These are phyloP conservation scores for Geotrichum citri-aurantii DNA, from an alignment of 1,139 yeast genomes.

Conservation along the genomic window DNA sequence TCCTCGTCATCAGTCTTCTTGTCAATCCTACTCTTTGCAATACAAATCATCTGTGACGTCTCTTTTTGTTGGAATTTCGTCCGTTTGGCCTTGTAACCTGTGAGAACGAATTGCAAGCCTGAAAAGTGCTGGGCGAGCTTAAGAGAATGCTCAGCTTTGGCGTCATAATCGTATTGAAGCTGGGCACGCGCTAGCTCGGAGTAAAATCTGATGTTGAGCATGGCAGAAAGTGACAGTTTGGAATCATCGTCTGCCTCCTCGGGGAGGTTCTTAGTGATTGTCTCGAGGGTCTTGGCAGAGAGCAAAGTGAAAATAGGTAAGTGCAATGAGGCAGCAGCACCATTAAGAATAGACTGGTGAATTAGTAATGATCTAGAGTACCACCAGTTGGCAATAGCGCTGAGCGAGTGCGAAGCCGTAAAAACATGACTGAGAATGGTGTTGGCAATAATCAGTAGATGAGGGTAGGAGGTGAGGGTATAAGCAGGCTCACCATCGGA, in stretches of 20 bases:
- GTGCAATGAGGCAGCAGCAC: slow-evolving; percentile 30
- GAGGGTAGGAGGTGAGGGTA: slow-evolving; percentile 31
- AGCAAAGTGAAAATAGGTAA: slow-evolving; percentile 29
- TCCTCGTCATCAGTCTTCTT: slow-evolving; percentile 26
- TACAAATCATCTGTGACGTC: slow-evolving; percentile 67
- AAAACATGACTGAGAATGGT: slow-evolving; percentile 21
- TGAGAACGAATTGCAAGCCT: slow-evolving; percentile 56
- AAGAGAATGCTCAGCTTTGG: slow-evolving; percentile 55
- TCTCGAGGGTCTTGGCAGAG: slow-evolving; percentile 22
- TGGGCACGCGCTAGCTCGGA: slow-evolving; percentile 56
- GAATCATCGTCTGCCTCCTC: slow-evolving; percentile 28
- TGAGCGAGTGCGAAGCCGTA: slow-evolving; percentile 6
- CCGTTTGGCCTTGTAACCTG: slow-evolving; percentile 86
- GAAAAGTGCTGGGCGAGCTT: slow-evolving; percentile 49
- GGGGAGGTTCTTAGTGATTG: slow-evolving; percentile 19
- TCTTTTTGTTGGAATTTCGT: slow-evolving; percentile 74
- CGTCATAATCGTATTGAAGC: slow-evolving; percentile 54
- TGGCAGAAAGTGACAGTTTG: slow-evolving; percentile 40
- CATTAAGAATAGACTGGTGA: slow-evolving; percentile 35
- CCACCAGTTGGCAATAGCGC: slow-evolving; percentile 32
- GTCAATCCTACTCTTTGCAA: slow-evolving; percentile 54
- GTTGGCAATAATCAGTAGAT: slow-evolving; percentile 30
- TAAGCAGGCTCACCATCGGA: slow-evolving; percentile 36
- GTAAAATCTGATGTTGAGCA: slow-evolving; percentile 37
- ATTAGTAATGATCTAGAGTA: slow-evolving; percentile 33